These are phyloP conservation scores for Phytopythium ostracodes DNA, from an alignment of 352 stramenopile genomes.

Conservation along the genomic window DNA sequence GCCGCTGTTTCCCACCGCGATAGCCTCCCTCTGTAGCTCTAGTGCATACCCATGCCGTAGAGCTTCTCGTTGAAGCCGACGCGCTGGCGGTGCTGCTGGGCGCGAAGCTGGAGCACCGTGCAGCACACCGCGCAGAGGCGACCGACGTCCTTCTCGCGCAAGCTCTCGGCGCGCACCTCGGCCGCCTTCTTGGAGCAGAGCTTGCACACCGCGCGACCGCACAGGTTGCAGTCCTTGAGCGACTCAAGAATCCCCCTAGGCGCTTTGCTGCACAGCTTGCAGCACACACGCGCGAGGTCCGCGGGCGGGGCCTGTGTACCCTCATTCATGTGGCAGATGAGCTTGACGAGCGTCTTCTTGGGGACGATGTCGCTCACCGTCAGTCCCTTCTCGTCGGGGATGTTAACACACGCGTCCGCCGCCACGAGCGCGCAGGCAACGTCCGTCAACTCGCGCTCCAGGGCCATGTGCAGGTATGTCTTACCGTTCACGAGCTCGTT, in stretches of 20 bases:
- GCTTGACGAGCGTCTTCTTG: constrained; percentile 70
- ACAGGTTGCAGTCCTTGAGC: constrained; percentile 71
- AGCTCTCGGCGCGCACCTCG: constrained; percentile 47
- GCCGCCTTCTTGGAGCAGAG: constrained; percentile 77
- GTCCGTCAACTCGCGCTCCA: constrained; percentile 60
- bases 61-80: constrained; percentile 79
- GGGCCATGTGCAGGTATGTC: constrained; percentile 84
- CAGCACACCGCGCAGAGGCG: constrained; percentile 73
- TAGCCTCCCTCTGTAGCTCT: not conserved
- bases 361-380: constrained; percentile 76
- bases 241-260: constrained; percentile 72
- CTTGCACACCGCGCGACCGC: constrained; percentile 73
- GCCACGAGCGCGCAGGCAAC: constrained; percentile 66
- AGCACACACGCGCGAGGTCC: constrained; percentile 50
- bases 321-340: constrained; percentile 79
- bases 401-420: constrained; percentile 78
- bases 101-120: constrained; percentile 71
- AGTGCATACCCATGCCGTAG: constrained; percentile 60
- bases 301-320: constrained; percentile 58
- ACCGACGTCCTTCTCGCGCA: constrained; percentile 63
- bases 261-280: constrained; percentile 78
- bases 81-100: constrained; percentile 69
- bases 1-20: not conserved
- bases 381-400: constrained; percentile 70
- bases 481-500: constrained; percentile 73